Base-by-base conservation (phyloP, 306 rosid genomes). In the Fragaria nilgerrensis region DNA sequence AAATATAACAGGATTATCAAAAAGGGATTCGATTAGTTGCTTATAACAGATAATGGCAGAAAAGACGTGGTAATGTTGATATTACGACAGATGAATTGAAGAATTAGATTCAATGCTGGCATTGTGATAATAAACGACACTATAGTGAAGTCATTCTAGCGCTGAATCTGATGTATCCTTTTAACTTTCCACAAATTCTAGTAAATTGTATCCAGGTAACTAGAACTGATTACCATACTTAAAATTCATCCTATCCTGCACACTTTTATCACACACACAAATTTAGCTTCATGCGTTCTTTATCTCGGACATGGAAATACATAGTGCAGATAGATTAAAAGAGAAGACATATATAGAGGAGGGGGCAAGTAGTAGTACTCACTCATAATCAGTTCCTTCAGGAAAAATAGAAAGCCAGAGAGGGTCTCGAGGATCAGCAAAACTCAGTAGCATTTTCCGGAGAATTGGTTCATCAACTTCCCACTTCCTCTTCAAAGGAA, bases 401-500 rank as follows among this genome's bases (percentile, higher is more conserved):
- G 99, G 99, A 78, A 96, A 96, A 78, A 96, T 63, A 48, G 97
- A 90, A 0, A 96, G 93, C 98, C 99, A 96, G 61, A 96, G 84
- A 50, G 94, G 91, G 73, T 96, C 96, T 62, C 52, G 86, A 74
- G 86, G 90, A 81, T 89, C 86, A 65, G 85, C 79, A 41, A 92
- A 88, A 2, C 88, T 87, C 7, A 92, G 86, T 73, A 92, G 93
- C 80, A 34, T 85, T 71, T 80, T 81, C 61, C 63, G 84, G 79
- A 96, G 37, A 73, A 87, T 55, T 49, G 84, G 81, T 76, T 91
- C 98, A 83, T 96, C 99, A 17, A 77, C 67, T 72, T 96, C 97
- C 99, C 99, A 96, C 76, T 88, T 96, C 82, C 98, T 91, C 84
- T 87, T 90, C 78, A 96, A 92, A 4, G 99, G 92, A 83, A 96